phyloP scores from a whole-genome alignment of 306 rosid genomes.

The Nissolia schottii region DNA sequence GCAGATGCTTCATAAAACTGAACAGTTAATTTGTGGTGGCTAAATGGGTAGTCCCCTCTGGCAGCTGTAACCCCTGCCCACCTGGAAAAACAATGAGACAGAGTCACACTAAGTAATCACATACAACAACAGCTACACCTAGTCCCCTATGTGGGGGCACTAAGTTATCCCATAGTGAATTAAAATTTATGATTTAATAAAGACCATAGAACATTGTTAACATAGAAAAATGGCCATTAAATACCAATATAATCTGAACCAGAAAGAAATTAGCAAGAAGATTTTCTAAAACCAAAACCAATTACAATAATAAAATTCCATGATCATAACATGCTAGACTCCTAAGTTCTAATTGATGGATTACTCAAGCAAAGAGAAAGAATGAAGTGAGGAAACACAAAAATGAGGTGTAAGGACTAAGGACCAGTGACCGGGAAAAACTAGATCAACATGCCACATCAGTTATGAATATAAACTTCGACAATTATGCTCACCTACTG shows the following conservation, averaged over 20 bases:
- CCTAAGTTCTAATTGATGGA: background rate
- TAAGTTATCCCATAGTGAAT: background rate
- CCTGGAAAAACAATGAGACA: conserved; percentile 46
- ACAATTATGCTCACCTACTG: conserved; percentile 49
- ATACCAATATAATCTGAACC: background rate
- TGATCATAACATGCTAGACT: background rate
- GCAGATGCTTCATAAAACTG: conserved; percentile 97
- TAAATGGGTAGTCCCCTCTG: conserved; percentile 98
- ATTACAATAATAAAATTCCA: background rate
- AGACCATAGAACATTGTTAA: background rate
- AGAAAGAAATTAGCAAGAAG: conserved; percentile 2
- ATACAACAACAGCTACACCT: too few species aligned
- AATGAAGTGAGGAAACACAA: background rate
- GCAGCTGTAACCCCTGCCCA: conserved; percentile 94
- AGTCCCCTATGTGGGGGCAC: too few species aligned
- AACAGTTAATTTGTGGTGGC: conserved; percentile 98
- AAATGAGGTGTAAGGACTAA: background rate
- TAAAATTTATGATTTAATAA: conserved; percentile 14
- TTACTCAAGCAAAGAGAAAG: background rate
- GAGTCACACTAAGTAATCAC: background rate
- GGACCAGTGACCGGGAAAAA: background rate
- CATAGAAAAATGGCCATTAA: conserved; percentile 6
- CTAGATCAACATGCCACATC: conserved; percentile 4
- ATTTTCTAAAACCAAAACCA: background rate
- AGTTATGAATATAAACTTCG: conserved; percentile 5